A percentile compares a stretch with the other conserved stretches of the same genome.
phyloP scores from a whole-genome alignment of 352 stramenopile genomes.

The Phytophthora cryptogea region DNA sequence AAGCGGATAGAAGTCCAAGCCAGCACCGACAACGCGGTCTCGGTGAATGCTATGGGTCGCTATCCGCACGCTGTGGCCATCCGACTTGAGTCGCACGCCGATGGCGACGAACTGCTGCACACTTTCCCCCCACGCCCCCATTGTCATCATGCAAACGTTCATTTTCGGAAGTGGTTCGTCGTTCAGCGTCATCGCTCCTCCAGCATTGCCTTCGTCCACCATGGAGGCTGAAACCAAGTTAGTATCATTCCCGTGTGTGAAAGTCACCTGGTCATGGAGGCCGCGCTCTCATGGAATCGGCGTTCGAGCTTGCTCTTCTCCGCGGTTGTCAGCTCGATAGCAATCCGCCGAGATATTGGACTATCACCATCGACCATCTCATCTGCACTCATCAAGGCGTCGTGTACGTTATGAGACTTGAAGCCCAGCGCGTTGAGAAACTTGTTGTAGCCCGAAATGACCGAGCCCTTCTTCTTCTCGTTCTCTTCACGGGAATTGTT shows the following conservation, averaged over 20 bases:
- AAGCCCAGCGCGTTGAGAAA: conserved; percentile 44
- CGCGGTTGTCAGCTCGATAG: conserved; percentile 43
- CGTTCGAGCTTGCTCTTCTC: conserved; percentile 45
- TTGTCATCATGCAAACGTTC: conserved; percentile 74
- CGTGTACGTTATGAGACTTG: conserved; percentile 49
- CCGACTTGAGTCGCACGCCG: conserved; percentile 62
- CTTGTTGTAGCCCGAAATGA: conserved; percentile 56
- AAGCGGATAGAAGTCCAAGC: conserved; percentile 76
- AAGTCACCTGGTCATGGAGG: conserved; percentile 15
- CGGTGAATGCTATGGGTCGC: conserved; percentile 84
- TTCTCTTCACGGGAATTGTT: conserved; percentile 52
- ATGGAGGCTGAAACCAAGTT: too few species aligned
- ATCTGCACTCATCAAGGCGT: conserved; percentile 50
- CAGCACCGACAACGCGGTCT: conserved; percentile 55
- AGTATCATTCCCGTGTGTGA: conserved; percentile 2
- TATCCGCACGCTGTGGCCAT: conserved; percentile 91
- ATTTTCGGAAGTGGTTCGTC: conserved; percentile 46
- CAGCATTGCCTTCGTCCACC: too few species aligned
- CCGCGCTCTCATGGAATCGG: conserved; percentile 46
- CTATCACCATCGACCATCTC: conserved; percentile 41
- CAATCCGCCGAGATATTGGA: conserved; percentile 35
- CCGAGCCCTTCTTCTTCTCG: conserved; percentile 49
- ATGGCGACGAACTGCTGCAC: conserved; percentile 81
- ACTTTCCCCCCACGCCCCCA: conserved; percentile 67
- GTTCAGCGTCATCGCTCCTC: conserved; percentile 1